phyloP scores from a whole-genome alignment of 495 filamentous ascomycete species.

The Achaetomiella virescens region DNA sequence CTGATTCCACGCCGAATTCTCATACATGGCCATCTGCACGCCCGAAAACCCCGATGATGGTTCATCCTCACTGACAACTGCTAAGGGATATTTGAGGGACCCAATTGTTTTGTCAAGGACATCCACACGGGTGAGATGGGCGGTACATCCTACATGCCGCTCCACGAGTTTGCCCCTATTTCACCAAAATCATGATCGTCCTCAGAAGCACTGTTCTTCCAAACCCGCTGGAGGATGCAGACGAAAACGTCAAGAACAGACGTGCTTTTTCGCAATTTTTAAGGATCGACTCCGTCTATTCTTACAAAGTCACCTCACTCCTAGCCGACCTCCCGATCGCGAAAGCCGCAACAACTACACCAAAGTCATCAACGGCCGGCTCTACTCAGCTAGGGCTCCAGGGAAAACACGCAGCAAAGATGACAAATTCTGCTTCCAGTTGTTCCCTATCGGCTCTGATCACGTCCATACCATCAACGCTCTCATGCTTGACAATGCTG shows the following conservation, averaged over 20 bases:
- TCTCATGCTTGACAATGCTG: constrained; percentile 36
- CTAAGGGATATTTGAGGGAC: constrained; percentile 46
- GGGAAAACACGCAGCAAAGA: constrained; percentile 2
- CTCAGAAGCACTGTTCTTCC: constrained; percentile 31
- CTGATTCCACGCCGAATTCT: constrained; percentile 28
- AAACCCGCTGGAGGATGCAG: constrained; percentile 20
- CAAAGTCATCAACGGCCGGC: constrained; percentile 22
- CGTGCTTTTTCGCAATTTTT: constrained; percentile 7
- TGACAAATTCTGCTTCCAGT: constrained; percentile 38
- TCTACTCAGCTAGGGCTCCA: constrained; percentile 13
- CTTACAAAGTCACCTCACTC: constrained; percentile 10
- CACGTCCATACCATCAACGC: constrained; percentile 40
- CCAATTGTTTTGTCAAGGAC: constrained; percentile 19
- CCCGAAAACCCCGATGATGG: constrained; percentile 31
- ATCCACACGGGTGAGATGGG: constrained; percentile 21
- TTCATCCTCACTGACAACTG: constrained; percentile 47
- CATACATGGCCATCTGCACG: constrained; percentile 44
- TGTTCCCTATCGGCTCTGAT: constrained; percentile 29
- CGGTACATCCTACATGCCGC: not conserved
- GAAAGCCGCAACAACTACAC: constrained; percentile 38
- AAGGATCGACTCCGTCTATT: constrained; percentile 8
- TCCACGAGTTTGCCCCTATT: constrained; percentile 45
- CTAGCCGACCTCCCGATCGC: constrained; percentile 36
- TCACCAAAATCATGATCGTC: constrained; percentile 47
- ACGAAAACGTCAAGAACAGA: constrained; percentile 2